Evolutionary conservation across 2,329 filamentous ascomycete genomes (phyloP).

Genomic region (Fusarium sterilihyphosum): DNA sequence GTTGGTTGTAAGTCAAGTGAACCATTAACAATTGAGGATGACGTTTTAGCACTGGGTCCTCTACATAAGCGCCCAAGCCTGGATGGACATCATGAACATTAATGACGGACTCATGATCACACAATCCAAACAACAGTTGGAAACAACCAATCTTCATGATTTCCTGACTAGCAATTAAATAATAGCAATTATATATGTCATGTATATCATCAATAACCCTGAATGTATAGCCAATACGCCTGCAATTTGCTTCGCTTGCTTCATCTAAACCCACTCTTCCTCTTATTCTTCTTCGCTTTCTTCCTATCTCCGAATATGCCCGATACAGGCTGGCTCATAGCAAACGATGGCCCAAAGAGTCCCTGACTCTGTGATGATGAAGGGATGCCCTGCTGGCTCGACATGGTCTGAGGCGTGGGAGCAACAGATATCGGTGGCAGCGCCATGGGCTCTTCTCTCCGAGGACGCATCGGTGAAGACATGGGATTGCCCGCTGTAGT

Average conservation of each 20-base stretch:
- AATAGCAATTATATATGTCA: not conserved
- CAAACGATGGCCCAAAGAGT: constrained; percentile 42
- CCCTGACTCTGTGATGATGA: constrained; percentile 50
- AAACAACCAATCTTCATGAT: not conserved
- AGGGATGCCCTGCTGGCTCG: constrained; percentile 48
- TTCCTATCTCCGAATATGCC: constrained; percentile 59
- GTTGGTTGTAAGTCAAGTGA: constrained; percentile 32
- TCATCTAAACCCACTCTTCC: constrained; percentile 54
- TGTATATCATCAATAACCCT: not conserved
- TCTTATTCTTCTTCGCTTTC: constrained; percentile 56
- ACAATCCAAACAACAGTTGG: not conserved
- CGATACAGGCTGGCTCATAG: constrained; percentile 59
- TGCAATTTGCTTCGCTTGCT: not conserved
- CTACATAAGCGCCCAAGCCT: constrained; percentile 3
- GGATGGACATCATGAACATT: constrained; percentile 17
- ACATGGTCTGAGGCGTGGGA: constrained; percentile 47
- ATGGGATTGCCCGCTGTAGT: not conserved
- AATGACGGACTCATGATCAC: not conserved
- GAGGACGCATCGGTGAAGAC: constrained; percentile 22
- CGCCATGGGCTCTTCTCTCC: constrained; percentile 18
- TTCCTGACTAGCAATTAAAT: not conserved
- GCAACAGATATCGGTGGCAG: constrained; percentile 28
- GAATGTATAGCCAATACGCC: not conserved
- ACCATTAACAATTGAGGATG: constrained; percentile 22
- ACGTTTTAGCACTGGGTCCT: constrained; percentile 30